Conservation (phyloP, 2,329 filamentous ascomycete species). For the Clarireedia hainanense region DNA sequence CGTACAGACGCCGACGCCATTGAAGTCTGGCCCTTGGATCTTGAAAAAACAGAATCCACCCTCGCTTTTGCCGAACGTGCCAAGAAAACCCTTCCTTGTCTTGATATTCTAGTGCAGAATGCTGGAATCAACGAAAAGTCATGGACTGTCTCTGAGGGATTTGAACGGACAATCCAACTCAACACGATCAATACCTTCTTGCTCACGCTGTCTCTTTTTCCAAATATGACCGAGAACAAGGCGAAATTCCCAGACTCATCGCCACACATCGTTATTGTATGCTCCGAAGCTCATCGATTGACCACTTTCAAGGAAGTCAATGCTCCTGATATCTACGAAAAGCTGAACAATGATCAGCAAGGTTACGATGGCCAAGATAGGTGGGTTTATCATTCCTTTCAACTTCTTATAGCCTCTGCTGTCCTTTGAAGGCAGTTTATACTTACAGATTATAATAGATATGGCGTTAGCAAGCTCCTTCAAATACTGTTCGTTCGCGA, state of each 20-base stretch:
- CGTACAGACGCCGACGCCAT: constrained; percentile 14
- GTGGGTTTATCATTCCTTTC: neutral
- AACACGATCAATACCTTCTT: constrained; percentile 28
- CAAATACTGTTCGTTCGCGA: neutral
- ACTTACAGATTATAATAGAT: constrained; percentile 3
- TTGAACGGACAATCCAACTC: constrained; percentile 17
- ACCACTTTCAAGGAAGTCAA: constrained; percentile 18
- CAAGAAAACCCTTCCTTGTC: constrained; percentile 29
- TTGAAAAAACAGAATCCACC: constrained; percentile 13
- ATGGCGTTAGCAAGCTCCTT: constrained; percentile 6
- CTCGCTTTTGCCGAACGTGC: constrained; percentile 10
- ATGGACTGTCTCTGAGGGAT: constrained; percentile 14
- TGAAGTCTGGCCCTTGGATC: constrained; percentile 20
- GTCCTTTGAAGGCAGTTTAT: neutral
- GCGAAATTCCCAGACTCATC: constrained; percentile 8
- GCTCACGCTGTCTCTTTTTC: constrained; percentile 19
- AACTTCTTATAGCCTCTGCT: neutral
- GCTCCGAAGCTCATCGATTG: constrained; percentile 17
- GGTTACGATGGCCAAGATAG: constrained; percentile 2
- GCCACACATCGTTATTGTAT: constrained; percentile 16
- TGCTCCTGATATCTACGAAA: constrained; percentile 18
- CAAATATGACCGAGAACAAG: constrained; percentile 19
- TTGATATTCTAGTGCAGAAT: constrained; percentile 39
- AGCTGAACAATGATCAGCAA: constrained; percentile 13
- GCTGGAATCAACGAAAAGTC: constrained; percentile 11